Base-by-base conservation (phyloP, 2,329 filamentous ascomycete genomes). In the Colletotrichum sp. region DNA sequence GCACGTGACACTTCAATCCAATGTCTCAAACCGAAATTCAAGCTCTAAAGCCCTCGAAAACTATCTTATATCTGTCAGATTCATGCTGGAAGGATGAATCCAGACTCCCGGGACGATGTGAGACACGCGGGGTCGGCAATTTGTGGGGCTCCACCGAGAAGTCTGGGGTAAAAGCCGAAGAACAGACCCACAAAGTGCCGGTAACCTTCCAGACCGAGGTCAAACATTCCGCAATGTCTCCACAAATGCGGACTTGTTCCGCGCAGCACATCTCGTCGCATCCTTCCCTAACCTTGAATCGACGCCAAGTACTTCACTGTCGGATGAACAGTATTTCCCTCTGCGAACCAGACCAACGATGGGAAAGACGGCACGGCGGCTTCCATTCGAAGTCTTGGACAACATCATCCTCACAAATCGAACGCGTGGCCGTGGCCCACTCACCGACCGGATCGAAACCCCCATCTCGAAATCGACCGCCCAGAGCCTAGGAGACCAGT, bases 381-480 rank as follows among this genome's bases (percentile, higher is more conserved):
- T 59, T 7, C 28, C 59, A 32, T 71, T 30, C 8, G 12, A 15
- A 8, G 63, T 64, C 73, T 76, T 76, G 73, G 69, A 60, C 69
- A 36, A 76, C 69, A 68, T 64, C 69, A 75, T 68, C 39, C 44
- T 26, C 36, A 16, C 32, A 49, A 52, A 36, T 24, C 24, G 64
- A 72, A 72, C 57, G 69, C 69, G 44, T 72, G 69, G 73, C 52
- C 26, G 55, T 18, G 69, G 36, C 59, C 64, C 69, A 64, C 57
- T 44, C 21, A 21, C 32, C 55, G 69, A 21, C 63, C 63, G 44
- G 57, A 76, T 76, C 70, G 64, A 64, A 44, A 57, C 7, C 18
- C 18, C 21, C 30, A 55, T 26, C 52, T 44, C 32, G 12, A 15
- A n/a, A 72, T 76, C 55, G 57, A 63, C 39, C 63, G 28, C 44